Conservation (phyloP, 768 basidiomycete species). For the Tubosaeta brunneosetosa region DNA sequence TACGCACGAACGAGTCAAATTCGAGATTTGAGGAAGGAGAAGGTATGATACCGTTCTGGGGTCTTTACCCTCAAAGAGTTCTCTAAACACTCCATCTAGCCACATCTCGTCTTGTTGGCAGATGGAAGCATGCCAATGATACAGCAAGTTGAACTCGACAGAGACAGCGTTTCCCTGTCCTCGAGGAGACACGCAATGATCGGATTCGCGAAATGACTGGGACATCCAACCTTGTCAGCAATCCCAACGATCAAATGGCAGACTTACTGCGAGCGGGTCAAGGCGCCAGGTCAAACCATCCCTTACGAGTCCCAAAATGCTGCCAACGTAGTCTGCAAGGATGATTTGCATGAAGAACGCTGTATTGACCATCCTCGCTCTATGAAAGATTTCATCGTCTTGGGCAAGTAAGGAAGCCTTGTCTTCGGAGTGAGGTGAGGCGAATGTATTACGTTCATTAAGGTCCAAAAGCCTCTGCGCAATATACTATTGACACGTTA, state of each 20-base stretch:
- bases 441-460: conserved; percentile 57
- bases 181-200: conserved; percentile 52
- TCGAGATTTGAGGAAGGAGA: not conserved
- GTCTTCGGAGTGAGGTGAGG: conserved; percentile 14
- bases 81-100: conserved; percentile 45
- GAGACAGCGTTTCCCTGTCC: conserved; percentile 76
- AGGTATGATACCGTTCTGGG: conserved; percentile 33
- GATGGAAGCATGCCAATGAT: conserved; percentile 63
- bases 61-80: conserved; percentile 39
- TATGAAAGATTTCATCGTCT: conserved; percentile 76
- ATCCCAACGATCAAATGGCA: not conserved
- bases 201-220: conserved; percentile 46
- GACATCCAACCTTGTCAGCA: not conserved
- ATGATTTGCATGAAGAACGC: conserved; percentile 69
- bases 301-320: conserved; percentile 64
- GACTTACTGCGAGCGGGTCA: conserved; percentile 55
- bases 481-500: conserved; percentile 49
- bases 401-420: conserved; percentile 36
- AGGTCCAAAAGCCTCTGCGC: conserved; percentile 62
- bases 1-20: conserved; percentile 1
- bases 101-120: conserved; percentile 52
- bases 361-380: conserved; percentile 68
- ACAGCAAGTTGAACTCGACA: conserved; percentile 64
- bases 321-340: conserved; percentile 68
- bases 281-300: conserved; percentile 65